Evolutionary conservation across 768 basidiomycete species (phyloP), one percentile per base, ranked within the genome.

Genomic region (Mycena latifolia): DNA sequence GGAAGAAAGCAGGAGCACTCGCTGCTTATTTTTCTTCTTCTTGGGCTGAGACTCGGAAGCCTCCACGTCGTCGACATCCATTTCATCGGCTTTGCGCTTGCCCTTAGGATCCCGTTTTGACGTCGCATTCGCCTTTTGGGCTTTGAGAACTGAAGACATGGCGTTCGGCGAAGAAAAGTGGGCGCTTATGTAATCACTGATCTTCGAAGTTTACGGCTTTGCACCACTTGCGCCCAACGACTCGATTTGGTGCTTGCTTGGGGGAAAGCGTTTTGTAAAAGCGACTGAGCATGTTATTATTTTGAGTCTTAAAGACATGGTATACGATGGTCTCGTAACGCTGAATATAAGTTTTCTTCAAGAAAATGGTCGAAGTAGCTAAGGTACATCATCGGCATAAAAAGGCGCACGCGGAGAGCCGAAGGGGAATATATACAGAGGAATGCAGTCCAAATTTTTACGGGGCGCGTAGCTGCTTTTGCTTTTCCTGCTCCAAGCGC

Each of bases 1-100:
- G 54, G 97, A 99, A 45, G 93, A 95, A 54, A 98, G 88, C 72
- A 99, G 77, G 57, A 99, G 82, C 8, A 98, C 96, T 67, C 96
- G 89, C 83, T 99, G 97, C 86, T 95, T 98, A 83, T 98, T 96
- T 77, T 88, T 89, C 80, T 88, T 89, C 77, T 80, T 84, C 74
- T 86, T 89, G 18, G 81, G 75, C 9, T 71, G 74, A 37, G 74
- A n/a, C n/a, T n/a, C n/a, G n/a, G n/a, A 71, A 25, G 69, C 72
- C 35, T 75, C 76, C 6, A 74, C 79, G 25, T 84, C 81, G 41
- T 84, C 84, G 14, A 84, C 80, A 22, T 92, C 87, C 76, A 83
- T 85, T 63, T 89, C 88, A 70, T 87, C 82, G 9, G 84, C 86
- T 61, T 88, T 89, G 37, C 85, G 83, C 74, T 93, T 91, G 22